Conservation (phyloP, 768 basidiomycete species). For the Austroboletus festivus region DNA sequence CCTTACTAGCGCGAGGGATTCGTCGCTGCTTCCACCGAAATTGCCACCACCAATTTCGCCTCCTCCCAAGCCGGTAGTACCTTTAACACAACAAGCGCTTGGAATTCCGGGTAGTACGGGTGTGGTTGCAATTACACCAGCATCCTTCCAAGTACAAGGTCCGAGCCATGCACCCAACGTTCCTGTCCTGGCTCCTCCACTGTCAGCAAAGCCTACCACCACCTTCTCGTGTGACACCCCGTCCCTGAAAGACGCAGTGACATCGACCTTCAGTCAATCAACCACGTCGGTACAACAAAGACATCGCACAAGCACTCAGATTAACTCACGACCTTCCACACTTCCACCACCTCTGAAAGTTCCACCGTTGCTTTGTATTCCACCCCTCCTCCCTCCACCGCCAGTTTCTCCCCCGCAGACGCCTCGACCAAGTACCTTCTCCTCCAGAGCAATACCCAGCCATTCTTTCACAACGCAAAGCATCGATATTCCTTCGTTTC, state of each 20-base stretch:
- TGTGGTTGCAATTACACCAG: not conserved
- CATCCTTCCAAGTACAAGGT: not conserved
- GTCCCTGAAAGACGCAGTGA: constrained; percentile 1
- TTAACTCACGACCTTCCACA: constrained; percentile 17
- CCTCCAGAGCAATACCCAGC: constrained; percentile 6
- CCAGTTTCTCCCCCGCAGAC: constrained; percentile 31
- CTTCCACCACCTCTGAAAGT: constrained; percentile 24
- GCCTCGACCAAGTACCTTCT: constrained; percentile 20
- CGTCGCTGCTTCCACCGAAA: constrained; percentile 39
- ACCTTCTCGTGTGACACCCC: constrained; percentile 15
- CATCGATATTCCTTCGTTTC: constrained; percentile 3
- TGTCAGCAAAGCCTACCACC: constrained; percentile 32
- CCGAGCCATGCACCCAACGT: constrained; percentile 5
- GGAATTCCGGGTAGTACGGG: not conserved
- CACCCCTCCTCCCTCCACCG: constrained; percentile 32
- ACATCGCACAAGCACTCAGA: constrained; percentile 17
- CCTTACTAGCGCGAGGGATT: constrained; percentile 41
- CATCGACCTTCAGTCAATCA: constrained; percentile 2
- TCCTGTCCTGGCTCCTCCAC: constrained; percentile 20
- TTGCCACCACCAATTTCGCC: constrained; percentile 48
- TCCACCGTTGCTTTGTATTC: constrained; percentile 22
- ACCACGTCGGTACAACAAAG: constrained; percentile 12
- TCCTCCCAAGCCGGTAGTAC: constrained; percentile 26
- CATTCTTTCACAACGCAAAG: constrained; percentile 8
- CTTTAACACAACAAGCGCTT: constrained; percentile 27